phyloP scores from a whole-genome alignment of 2,329 filamentous ascomycete species.

The Calonectria montana region DNA sequence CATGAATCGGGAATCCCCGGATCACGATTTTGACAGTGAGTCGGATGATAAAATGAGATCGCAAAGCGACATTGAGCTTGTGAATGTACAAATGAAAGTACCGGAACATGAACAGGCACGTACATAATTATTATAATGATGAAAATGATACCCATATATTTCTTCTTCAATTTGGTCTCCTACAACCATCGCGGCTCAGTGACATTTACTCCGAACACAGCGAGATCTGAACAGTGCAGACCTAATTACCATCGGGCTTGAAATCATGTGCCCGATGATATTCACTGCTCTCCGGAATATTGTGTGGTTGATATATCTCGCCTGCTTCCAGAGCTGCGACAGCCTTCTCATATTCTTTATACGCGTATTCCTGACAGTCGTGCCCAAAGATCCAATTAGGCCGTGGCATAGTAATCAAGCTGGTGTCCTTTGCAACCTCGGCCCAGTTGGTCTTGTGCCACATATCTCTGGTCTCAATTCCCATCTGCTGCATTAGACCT shows the following conservation, averaged over 20 bases:
- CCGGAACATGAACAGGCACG: background rate
- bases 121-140: background rate
- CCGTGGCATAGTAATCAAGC: background rate
- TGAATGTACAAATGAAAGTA: background rate
- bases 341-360: background rate
- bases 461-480: background rate
- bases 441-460: conserved; percentile 2
- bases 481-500: background rate
- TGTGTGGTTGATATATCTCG: background rate
- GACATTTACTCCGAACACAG: background rate
- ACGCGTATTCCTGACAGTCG: conserved; percentile 4
- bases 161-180: background rate
- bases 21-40: background rate
- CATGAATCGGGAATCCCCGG: background rate
- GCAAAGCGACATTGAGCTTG: background rate
- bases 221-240: background rate
- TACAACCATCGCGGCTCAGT: too few species aligned
- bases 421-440: background rate
- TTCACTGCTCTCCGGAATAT: background rate
- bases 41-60: background rate
- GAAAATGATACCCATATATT: background rate
- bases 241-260: background rate
- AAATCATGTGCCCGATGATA: background rate
- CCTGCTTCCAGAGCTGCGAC: background rate
- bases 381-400: conserved; percentile 1